Conservation (phyloP, 306 rosid genomes). For the Medicago lupulina region DNA sequence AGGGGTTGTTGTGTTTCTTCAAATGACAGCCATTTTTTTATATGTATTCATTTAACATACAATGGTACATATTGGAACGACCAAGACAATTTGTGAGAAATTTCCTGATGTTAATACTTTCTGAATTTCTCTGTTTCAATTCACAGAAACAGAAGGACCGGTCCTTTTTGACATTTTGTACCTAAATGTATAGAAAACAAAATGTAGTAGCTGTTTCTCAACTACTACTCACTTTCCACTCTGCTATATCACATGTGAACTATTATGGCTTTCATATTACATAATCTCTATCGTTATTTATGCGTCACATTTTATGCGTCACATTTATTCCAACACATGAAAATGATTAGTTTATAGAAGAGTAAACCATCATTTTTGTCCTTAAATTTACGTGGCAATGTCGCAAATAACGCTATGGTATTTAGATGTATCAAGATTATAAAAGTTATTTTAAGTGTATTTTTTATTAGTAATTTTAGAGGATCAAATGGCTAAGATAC, state of each 20-base stretch:
- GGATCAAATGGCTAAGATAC: no score
- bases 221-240: slow-evolving; percentile 53
- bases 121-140: slow-evolving; percentile 43
- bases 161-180: slow-evolving; percentile 47
- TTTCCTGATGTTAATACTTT: slow-evolving; percentile 45
- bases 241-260: slow-evolving; percentile 57
- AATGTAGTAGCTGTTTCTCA: slow-evolving; percentile 53
- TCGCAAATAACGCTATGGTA: no score
- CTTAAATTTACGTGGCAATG: no score
- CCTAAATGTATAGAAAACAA: slow-evolving; percentile 43
- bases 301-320: no score
- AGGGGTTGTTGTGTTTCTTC: slow-evolving; percentile 43
- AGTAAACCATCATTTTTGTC: no score
- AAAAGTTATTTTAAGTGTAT: no score
- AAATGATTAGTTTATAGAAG: neutral
- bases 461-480: no score
- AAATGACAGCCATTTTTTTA: slow-evolving; percentile 23
- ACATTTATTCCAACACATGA: no score
- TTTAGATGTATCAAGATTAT: no score
- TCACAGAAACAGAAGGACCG: slow-evolving; percentile 42
- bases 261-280: slow-evolving; percentile 35
- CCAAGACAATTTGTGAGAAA: slow-evolving; percentile 43
- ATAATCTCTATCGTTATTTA: slow-evolving; percentile 29
- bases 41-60: slow-evolving; percentile 13
- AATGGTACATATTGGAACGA: slow-evolving; percentile 13